phyloP scores from a whole-genome alignment of 352 stramenopile genomes.

The Globisporangium carolinianum region DNA sequence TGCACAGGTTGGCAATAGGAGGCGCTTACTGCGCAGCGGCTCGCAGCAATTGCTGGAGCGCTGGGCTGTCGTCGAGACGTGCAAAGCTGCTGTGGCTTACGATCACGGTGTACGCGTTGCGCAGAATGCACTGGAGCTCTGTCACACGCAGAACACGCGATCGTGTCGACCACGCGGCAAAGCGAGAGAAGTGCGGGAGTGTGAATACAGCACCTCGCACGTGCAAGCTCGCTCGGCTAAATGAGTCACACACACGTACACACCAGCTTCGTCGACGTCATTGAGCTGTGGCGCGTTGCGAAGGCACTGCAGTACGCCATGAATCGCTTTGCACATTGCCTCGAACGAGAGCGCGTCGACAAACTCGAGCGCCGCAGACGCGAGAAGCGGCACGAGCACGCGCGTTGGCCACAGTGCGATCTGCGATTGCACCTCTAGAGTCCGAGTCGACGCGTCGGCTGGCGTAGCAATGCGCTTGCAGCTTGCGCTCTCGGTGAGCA shows the following conservation, averaged over 20 bases:
- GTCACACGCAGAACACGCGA: too few relatives aligned
- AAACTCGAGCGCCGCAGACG: constrained; percentile 1
- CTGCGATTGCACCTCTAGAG: too few relatives aligned
- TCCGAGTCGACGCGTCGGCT: not conserved
- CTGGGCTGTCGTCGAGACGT: not conserved
- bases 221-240: too few relatives aligned
- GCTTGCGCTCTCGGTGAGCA: constrained; percentile 9
- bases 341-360: not conserved
- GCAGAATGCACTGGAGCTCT: constrained; percentile 3
- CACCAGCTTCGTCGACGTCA: constrained; percentile 6
- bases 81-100: not conserved
- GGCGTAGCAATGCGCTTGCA: not conserved
- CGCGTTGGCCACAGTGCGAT: constrained; percentile 5
- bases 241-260: not conserved
- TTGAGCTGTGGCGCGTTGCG: not conserved
- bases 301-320: constrained; percentile 10
- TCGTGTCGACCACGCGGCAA: too few relatives aligned
- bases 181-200: too few relatives aligned
- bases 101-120: not conserved
- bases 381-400: constrained; percentile 7
- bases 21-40: not conserved
- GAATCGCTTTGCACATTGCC: not conserved
- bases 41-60: constrained; percentile 1
- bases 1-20: too few relatives aligned
- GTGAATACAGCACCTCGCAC: too few relatives aligned